These are phyloP conservation scores for Scheffersomyces segobiensis DNA, from an alignment of 1,139 yeast species.

Conservation along the genomic window DNA sequence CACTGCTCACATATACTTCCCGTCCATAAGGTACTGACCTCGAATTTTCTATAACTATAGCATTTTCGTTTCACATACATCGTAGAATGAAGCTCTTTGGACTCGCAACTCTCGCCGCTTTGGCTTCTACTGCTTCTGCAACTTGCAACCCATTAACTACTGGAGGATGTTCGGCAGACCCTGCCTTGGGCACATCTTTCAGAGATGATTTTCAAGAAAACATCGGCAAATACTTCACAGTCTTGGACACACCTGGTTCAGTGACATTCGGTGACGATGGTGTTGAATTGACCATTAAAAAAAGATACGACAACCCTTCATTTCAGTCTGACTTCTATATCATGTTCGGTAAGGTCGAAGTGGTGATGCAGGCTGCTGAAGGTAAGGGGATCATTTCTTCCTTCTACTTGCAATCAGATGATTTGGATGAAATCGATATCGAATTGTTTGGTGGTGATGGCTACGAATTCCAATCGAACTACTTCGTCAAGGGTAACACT, in stretches of 20 bases:
- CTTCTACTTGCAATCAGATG: slow-evolving; percentile 81
- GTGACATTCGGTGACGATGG: slow-evolving; percentile 45
- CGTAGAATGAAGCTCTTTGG: slow-evolving; percentile 1
- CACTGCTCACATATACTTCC: background rate
- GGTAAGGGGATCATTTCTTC: slow-evolving; percentile 81
- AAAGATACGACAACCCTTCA: slow-evolving; percentile 74
- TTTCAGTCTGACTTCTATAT: slow-evolving; percentile 74
- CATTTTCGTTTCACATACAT: background rate
- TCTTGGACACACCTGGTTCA: slow-evolving; percentile 25
- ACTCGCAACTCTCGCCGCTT: slow-evolving; percentile 6
- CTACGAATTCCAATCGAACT: slow-evolving; percentile 75
- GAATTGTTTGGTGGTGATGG: slow-evolving; percentile 83
- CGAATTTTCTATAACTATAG: background rate
- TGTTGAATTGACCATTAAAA: slow-evolving; percentile 54
- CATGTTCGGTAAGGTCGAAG: slow-evolving; percentile 85
- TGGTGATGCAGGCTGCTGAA: slow-evolving; percentile 64
- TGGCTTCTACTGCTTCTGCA: slow-evolving; percentile 1
- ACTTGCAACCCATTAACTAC: slow-evolving; percentile 37
- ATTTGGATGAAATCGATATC: slow-evolving; percentile 80
- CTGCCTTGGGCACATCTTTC: slow-evolving; percentile 59
- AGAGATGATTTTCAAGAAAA: slow-evolving; percentile 44
- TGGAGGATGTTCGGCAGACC: slow-evolving; percentile 37
- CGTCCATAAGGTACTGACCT: background rate
- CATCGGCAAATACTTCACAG: slow-evolving; percentile 42
- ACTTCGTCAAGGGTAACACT: slow-evolving; percentile 76